These are phyloP conservation scores for Diaporthe aspalathi DNA, from an alignment of 2,329 filamentous ascomycete species.

Conservation along the genomic window DNA sequence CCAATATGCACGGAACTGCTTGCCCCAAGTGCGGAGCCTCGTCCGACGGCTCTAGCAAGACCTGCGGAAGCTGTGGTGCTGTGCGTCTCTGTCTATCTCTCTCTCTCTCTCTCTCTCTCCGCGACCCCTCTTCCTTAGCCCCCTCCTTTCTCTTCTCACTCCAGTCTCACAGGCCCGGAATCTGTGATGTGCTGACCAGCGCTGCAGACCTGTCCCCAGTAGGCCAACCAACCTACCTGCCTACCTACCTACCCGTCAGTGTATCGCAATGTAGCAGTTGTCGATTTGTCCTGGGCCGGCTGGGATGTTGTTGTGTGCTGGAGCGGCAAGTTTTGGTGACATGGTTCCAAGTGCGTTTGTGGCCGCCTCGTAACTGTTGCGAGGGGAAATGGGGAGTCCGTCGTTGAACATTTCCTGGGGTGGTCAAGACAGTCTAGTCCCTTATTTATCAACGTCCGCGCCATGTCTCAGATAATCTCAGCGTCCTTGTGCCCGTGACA, in stretches of 20 bases:
- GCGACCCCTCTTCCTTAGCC: not conserved
- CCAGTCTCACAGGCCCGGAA: not conserved
- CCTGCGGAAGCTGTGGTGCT: constrained; percentile 66
- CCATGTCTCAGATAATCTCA: constrained; percentile 15
- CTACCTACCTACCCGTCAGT: no score
- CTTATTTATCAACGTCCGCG: not conserved
- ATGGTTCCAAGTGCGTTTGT: not conserved
- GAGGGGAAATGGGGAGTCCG: not conserved
- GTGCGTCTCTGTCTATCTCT: constrained; percentile 55
- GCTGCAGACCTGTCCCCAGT: constrained; percentile 47
- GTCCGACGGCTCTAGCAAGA: constrained; percentile 60
- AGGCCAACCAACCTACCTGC: not conserved
- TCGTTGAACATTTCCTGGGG: not conserved
- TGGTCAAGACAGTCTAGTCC: not conserved
- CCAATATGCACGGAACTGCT: constrained; percentile 54
- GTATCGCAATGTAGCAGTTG: not conserved
- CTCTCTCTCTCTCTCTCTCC: not conserved
- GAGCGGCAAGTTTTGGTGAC: not conserved
- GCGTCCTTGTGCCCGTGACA: constrained; percentile 20
- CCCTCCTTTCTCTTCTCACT: not conserved
- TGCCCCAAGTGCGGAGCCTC: constrained; percentile 69
- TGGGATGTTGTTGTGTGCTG: not conserved
- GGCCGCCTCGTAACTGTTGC: not conserved
- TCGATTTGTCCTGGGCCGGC: not conserved
- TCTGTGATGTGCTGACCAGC: not conserved